Conservation (phyloP, 2,329 filamentous ascomycete genomes). For the Calonectria ilicicola region DNA sequence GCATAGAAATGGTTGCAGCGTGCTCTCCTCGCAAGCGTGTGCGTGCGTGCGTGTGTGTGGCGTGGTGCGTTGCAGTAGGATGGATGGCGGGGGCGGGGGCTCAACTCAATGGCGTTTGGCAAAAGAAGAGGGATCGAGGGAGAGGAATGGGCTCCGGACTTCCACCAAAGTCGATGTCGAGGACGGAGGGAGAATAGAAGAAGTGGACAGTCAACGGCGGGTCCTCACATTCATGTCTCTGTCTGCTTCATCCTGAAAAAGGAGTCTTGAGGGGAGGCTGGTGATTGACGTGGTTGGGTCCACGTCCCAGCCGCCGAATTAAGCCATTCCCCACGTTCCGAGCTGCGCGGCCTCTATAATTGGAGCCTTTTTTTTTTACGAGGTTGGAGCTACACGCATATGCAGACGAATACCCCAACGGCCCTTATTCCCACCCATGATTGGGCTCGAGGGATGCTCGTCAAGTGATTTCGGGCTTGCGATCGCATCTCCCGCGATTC, state of each 20-base stretch:
- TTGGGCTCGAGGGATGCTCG: background rate
- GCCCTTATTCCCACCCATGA: background rate
- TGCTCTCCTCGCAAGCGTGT: background rate
- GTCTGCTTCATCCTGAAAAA: background rate
- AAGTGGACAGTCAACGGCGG: background rate
- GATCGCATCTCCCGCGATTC: background rate
- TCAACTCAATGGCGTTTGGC: background rate
- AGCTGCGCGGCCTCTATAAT: constrained; percentile 16
- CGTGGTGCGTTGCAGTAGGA: background rate
- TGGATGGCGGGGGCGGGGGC: background rate
- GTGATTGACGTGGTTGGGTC: constrained; percentile 18
- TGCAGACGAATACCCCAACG: constrained; percentile 9
- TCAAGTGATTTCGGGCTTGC: background rate
- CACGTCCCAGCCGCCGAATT: constrained; percentile 21
- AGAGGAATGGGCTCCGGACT: too few relatives aligned
- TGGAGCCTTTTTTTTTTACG: constrained; percentile 19
- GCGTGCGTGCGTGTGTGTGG: constrained; percentile 1
- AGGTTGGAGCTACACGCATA: constrained; percentile 24
- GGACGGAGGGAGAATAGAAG: background rate
- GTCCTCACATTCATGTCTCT: background rate
- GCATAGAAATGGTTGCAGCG: constrained; percentile 6
- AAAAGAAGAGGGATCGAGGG: too few relatives aligned
- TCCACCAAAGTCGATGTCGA: background rate
- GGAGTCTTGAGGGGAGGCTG: background rate
- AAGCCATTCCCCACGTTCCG: constrained; percentile 17